Percentiles rank a stretch among this genome's conserved stretches.
Conservation (phyloP, 1,139 yeast species). For the Debaryomyces psychrophilus region DNA sequence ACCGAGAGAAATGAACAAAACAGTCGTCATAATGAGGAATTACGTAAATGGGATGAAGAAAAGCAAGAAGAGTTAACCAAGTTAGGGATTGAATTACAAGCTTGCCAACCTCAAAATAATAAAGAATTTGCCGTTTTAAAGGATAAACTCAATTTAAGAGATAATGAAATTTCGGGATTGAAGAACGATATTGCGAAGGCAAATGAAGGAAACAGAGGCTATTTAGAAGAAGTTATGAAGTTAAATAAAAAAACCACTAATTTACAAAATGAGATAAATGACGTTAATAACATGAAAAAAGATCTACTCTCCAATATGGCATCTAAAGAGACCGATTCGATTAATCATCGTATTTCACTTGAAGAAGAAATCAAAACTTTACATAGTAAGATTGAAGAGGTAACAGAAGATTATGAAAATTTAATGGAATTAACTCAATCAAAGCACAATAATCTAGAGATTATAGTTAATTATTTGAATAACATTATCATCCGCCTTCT, state of each 20-base stretch:
- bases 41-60: constrained; percentile 12
- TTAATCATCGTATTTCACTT: constrained; percentile 53
- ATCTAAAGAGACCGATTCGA: constrained; percentile 61
- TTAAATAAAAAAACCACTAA: constrained; percentile 21
- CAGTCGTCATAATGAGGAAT: constrained; percentile 12
- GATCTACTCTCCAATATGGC: constrained; percentile 70
- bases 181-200: constrained; percentile 28
- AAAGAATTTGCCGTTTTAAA: constrained; percentile 24
- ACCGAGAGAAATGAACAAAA: constrained; percentile 16
- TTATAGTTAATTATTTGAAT: constrained; percentile 32
- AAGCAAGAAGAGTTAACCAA: constrained; percentile 11
- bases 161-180: constrained; percentile 34
- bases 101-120: constrained; percentile 18
- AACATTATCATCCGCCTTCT: constrained; percentile 25
- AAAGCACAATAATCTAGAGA: constrained; percentile 34
- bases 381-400: constrained; percentile 33
- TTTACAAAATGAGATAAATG: constrained; percentile 31
- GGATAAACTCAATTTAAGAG: constrained; percentile 19
- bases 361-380: constrained; percentile 54
- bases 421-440: constrained; percentile 42
- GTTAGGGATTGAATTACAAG: constrained; percentile 25
- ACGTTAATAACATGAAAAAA: constrained; percentile 50
- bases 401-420: constrained; percentile 56
- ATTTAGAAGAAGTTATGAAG: constrained; percentile 18
- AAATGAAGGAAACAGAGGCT: constrained; percentile 18